Evolutionary conservation across 2,329 filamentous ascomycete genomes (phyloP).

Genomic region (Epichloe aotearoae): DNA sequence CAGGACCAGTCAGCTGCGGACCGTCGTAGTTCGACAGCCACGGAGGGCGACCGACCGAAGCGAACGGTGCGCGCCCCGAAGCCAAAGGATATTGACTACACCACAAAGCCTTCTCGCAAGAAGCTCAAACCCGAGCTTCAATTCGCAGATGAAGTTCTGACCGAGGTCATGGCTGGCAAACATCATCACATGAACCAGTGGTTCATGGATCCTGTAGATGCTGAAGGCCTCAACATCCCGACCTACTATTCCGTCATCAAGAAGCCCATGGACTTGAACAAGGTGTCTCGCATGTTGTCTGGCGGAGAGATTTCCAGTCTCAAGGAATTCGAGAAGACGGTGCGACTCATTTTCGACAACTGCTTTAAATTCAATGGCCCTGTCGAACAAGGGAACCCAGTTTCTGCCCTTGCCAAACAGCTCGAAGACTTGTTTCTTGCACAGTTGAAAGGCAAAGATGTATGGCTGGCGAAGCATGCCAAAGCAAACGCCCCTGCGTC

Average conservation of each 20-base stretch:
- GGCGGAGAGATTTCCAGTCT: constrained; percentile 66
- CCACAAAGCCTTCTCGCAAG: constrained; percentile 62
- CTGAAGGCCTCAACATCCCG: constrained; percentile 85
- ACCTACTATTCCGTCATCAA: constrained; percentile 90
- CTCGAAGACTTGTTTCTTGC: constrained; percentile 63
- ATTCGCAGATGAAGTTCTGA: constrained; percentile 73
- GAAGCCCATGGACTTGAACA: constrained; percentile 87
- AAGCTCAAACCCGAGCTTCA: constrained; percentile 81
- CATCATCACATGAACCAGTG: constrained; percentile 54
- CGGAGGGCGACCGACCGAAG: constrained; percentile 71
- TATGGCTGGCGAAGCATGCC: constrained; percentile 67
- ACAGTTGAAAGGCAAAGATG: constrained; percentile 65
- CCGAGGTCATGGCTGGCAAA: constrained; percentile 64
- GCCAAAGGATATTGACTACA: constrained; percentile 81
- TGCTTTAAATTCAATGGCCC: constrained; percentile 79
- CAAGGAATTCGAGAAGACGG: constrained; percentile 76
- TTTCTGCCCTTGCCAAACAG: constrained; percentile 57
- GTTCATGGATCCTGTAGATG: constrained; percentile 79
- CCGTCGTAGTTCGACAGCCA: constrained; percentile 60
- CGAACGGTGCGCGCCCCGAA: constrained; percentile 87
- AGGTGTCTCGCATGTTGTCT: constrained; percentile 66
- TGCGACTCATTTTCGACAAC: constrained; percentile 74
- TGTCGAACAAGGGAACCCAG: constrained; percentile 46
- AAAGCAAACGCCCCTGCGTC: constrained; percentile 38
- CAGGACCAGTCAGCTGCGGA: constrained; percentile 12